Base-by-base conservation (phyloP, 2,329 filamentous ascomycete genomes). In the Talaromyces islandicus region DNA sequence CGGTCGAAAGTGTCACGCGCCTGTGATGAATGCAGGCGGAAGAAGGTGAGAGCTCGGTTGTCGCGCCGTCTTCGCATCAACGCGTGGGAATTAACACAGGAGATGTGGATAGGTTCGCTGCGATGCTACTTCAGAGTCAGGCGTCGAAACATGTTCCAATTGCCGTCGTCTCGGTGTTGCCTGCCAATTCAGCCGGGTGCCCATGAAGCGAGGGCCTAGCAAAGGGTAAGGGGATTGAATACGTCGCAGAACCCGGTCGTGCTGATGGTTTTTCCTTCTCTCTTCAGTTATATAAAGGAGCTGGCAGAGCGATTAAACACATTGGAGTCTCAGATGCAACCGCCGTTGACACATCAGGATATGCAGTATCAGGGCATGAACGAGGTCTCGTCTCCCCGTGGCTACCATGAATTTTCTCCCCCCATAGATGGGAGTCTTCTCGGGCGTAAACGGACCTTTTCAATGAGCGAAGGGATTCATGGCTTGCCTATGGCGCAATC, bases 1-100 rank as follows among this genome's bases (percentile, higher is more conserved):
- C 82, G 91, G 61, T 90, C 88, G 6, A 96, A 96, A 73, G 91
- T 94, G 6, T 95, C 91, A 11, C 84, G 91, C 41, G 92, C 91
- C 1, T 96, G 91, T 68, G 91, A 96, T 70, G 91, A 95, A 71
- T 96, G 91, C 71, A 83, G 92, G 50, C 84, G 91, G 59, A 95
- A 95, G 75, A 95, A 93, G 79, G 81, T 83, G 71, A 41, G 58
- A 61, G 46, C 57, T 65, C 57, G 61, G 30, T 58, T 56, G 46
- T 53, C 62, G 61, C 63, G 64, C 64, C 60, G 21, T 32, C 38
- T 35, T 55, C 55, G 48, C 48, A 29, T 29, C 48, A 55, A 24
- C 53, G 62, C 25, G 17, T 24, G 12, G 17, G 7, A 27, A 52
- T 52, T 52, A 29, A 52, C 48, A 7, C 25, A 29, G 27, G 3